Percentiles rank a stretch among this genome's conserved stretches.
Conservation (phyloP, 495 filamentous ascomycete genomes). For the Lophiotrema nucula region DNA sequence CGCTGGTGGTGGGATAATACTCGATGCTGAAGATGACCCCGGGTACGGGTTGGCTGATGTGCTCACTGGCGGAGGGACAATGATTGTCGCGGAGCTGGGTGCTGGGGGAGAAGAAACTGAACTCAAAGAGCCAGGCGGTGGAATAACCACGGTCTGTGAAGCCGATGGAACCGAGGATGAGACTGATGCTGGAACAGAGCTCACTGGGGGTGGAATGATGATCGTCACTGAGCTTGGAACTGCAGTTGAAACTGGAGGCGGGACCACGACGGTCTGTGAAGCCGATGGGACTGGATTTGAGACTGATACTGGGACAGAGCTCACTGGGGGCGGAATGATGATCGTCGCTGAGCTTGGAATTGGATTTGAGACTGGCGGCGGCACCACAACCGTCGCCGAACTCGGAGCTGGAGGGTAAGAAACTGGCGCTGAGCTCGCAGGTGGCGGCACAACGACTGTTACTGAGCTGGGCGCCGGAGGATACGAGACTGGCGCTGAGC, state of each 20-base stretch:
- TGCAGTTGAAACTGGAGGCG: neutral
- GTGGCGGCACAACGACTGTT: neutral
- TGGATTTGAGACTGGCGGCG: neutral
- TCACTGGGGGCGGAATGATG: neutral
- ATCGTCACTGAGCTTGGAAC: neutral
- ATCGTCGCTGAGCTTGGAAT: neutral
- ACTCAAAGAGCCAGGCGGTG: neutral
- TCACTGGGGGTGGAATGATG: neutral
- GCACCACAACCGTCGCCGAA: neutral
- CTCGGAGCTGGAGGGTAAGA: neutral
- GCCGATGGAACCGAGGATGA: neutral
- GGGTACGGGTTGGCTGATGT: neutral
- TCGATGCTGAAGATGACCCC: neutral
- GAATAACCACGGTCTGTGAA: neutral
- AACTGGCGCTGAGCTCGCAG: neutral
- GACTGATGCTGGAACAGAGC: neutral
- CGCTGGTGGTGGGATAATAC: neutral
- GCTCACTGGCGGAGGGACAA: neutral
- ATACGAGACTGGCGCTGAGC: constrained; percentile 3
- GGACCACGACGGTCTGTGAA: neutral
- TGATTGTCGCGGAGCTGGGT: neutral
- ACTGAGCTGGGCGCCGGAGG: neutral
- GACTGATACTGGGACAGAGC: neutral
- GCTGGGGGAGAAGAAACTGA: neutral
- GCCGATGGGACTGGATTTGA: neutral